Base-by-base conservation (phyloP, 768 basidiomycete species). In the Mrakia blollopis region DNA sequence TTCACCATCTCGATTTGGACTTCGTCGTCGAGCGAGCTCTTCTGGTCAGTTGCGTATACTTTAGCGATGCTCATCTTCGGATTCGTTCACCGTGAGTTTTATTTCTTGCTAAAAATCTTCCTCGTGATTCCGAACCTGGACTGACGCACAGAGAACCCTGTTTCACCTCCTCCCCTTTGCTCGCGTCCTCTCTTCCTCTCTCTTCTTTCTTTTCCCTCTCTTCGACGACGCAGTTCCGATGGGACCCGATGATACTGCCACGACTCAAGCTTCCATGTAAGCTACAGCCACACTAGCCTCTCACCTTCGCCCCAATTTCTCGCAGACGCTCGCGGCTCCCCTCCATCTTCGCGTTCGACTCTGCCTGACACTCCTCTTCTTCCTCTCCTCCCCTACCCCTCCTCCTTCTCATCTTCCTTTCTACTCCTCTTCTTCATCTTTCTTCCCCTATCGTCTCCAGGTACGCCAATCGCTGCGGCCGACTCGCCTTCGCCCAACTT, bases 391-490 rank as follows among this genome's bases (percentile, higher is more conserved):
- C 25, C 18, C 25, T 50, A 4, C 21, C 16, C 18, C 47, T 50
- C 47, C 47, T 50, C 21, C 16, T 6, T 1, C 57, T n/a, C n/a
- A n/a, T 2, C 57, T 25, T 57, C 57, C 28, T 28, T 7, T 44
- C 57, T n/a, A 25, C 8, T n/a, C 9, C 25, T 44, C 57, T 8
- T 57, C 57, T 10, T 3, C 25, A 0, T 57, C 57, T 57, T n/a
- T 57, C 28, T n/a, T n/a, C n/a, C n/a, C n/a, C n/a, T 25, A 25
- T 3, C 28, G 44, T 28, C 25, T 1, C 0, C 28, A 57, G 57
- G 50, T 88, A 62, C 18, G 75, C 67, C 13, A 77, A 77, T 54
- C 71, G 71, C 23, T 73, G 72, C 30, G 76, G 76, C 11, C 8
- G 72, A 18, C 50, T 77, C 35, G 70, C 63, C n/a, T 77, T 73